phyloP scores from a whole-genome alignment of 148 eudicot genomes.

The Rhododendron mucronatum region DNA sequence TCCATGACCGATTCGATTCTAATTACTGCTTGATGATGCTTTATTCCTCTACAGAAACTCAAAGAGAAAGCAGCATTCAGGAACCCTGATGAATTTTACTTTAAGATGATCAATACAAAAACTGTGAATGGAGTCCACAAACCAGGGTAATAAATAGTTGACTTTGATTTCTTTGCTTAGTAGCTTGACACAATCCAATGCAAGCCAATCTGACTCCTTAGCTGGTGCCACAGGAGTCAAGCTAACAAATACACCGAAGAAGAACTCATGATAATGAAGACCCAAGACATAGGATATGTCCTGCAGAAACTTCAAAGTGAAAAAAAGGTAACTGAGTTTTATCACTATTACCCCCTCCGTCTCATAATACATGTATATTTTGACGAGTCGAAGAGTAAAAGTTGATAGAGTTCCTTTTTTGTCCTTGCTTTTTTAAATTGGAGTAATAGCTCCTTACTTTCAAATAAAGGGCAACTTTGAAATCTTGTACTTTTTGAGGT shows the following conservation, averaged over 20 bases:
- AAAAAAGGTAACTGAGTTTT: conserved; percentile 50
- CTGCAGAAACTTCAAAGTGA: conserved; percentile 77
- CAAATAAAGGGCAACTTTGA: not conserved
- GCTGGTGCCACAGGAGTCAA: conserved; percentile 41
- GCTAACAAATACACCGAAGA: conserved; percentile 64
- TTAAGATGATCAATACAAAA: conserved; percentile 66
- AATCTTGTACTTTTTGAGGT: not conserved
- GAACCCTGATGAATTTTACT: conserved; percentile 83
- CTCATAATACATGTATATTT: not conserved
- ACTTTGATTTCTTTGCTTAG: not conserved
- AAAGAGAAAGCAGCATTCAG: conserved; percentile 70
- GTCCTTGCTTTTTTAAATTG: not conserved
- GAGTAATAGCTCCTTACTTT: not conserved
- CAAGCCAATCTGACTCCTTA: conserved; percentile 7
- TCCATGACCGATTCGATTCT: not conserved
- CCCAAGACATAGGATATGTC: conserved; percentile 76
- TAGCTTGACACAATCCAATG: not conserved
- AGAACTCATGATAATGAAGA: conserved; percentile 79
- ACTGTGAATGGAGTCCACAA: conserved; percentile 69
- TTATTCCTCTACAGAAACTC: conserved; percentile 45
- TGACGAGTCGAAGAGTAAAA: not conserved
- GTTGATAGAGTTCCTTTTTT: not conserved
- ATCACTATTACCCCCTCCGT: not conserved
- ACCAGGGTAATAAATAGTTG: conserved; percentile 39
- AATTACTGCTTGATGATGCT: not conserved